A percentile compares a stretch with the other conserved stretches of the same genome.
Conservation (phyloP, 2,329 filamentous ascomycete species). For the Dothistroma septosporum region DNA sequence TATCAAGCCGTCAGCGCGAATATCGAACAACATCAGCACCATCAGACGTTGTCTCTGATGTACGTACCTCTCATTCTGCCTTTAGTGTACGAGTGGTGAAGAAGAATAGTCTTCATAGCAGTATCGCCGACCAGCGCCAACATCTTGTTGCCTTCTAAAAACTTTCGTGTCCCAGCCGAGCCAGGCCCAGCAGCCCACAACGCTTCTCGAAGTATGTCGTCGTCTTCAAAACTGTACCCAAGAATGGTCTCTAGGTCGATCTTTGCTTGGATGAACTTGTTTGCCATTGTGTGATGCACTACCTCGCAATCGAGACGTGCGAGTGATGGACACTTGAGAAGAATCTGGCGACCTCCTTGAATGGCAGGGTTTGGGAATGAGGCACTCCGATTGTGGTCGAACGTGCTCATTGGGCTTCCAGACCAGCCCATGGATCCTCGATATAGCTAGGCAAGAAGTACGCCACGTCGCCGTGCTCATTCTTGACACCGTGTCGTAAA, state of each 20-base stretch:
- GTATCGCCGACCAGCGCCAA: background rate
- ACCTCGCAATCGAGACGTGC: too few relatives aligned
- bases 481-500: constrained; percentile 40
- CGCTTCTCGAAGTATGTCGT: background rate
- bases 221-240: background rate
- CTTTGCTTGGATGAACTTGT: background rate
- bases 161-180: background rate
- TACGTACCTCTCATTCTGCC: background rate
- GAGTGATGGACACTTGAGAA: too few relatives aligned
- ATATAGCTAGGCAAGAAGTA: constrained; percentile 69
- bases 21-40: too few relatives aligned
- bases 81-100: background rate
- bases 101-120: background rate
- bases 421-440: constrained; percentile 62
- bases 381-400: background rate
- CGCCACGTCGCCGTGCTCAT: constrained; percentile 57
- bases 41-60: background rate
- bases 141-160: background rate
- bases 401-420: constrained; percentile 31
- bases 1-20: background rate
- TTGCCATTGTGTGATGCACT: background rate
- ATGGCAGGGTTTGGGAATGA: background rate
- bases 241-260: background rate
- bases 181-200: background rate
- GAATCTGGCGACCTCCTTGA: background rate